Evolutionary conservation across 1,139 yeast species (phyloP).

Genomic region (Saccharomyces hybrid): DNA sequence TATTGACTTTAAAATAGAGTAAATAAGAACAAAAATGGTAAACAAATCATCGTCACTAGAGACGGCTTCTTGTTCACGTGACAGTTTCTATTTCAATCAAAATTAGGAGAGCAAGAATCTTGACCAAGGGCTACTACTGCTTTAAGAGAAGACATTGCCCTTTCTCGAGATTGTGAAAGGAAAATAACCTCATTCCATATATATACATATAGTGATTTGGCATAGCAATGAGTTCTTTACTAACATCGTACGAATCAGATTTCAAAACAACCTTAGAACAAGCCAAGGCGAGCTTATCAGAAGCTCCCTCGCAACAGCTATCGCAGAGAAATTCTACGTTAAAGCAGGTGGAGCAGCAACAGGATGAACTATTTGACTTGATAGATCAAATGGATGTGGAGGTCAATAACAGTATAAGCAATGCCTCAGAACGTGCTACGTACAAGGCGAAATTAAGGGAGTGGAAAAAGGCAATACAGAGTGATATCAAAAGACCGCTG

Average conservation of each 20-base stretch:
- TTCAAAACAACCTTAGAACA: slow-evolving; percentile 28
- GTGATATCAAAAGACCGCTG: slow-evolving; percentile 20
- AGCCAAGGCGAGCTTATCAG: slow-evolving; percentile 15
- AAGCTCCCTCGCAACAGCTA: slow-evolving; percentile 19
- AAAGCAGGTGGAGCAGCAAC: slow-evolving; percentile 26
- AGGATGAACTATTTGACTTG: slow-evolving; percentile 29
- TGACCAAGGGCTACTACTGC: not conserved
- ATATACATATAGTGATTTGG: not conserved
- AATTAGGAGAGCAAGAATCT: not conserved
- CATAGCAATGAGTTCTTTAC: slow-evolving; percentile 17
- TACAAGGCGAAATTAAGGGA: slow-evolving; percentile 27
- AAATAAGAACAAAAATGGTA: slow-evolving; percentile 1
- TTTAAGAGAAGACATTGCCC: not conserved
- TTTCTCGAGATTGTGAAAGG: not conserved
- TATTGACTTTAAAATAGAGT: not conserved
- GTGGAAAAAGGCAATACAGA: slow-evolving; percentile 22
- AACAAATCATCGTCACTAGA: not conserved
- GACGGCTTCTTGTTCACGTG: not conserved
- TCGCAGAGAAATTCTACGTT: slow-evolving; percentile 23
- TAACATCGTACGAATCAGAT: slow-evolving; percentile 29
- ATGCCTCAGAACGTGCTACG: slow-evolving; percentile 19
- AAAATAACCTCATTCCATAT: not conserved
- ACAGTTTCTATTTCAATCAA: not conserved
- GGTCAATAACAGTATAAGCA: slow-evolving; percentile 22
- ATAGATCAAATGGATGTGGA: slow-evolving; percentile 33